Evolutionary conservation across 345 rosid genomes (phyloP).

Genomic region (Eucalyptus leucophloia): DNA sequence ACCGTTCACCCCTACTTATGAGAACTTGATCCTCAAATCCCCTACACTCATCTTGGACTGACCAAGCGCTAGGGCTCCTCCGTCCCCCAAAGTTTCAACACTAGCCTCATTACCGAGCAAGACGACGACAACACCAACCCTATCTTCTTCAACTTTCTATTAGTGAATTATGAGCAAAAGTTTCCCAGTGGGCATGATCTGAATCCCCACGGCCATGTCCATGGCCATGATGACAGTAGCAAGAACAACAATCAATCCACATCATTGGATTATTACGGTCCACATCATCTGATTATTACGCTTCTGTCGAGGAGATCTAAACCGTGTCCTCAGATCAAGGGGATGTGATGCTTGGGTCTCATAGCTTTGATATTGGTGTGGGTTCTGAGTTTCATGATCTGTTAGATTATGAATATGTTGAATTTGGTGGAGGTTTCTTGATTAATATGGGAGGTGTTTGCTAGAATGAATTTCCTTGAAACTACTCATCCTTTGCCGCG

Average conservation of each 20-base stretch:
- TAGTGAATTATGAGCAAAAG: background rate
- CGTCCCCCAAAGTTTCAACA: conserved; percentile 6
- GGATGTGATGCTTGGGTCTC: background rate
- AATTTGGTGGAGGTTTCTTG: background rate
- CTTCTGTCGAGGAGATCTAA: background rate
- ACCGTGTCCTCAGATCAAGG: background rate
- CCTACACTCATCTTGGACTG: background rate
- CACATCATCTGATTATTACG: no score
- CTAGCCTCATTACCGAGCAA: background rate
- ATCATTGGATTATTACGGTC: background rate
- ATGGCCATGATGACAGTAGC: no score
- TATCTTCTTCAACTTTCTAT: background rate
- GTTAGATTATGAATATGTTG: background rate
- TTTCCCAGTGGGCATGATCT: background rate
- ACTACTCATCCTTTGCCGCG: no score
- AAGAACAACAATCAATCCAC: background rate
- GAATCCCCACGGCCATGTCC: background rate
- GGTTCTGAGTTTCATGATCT: background rate
- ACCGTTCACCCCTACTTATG: rapidly evolving
- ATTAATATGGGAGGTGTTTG: background rate
- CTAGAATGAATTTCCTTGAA: background rate
- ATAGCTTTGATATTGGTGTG: background rate
- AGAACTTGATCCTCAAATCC: no score
- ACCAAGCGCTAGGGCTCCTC: background rate
- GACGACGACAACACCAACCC: background rate